Percentiles rank a stretch among this genome's conserved stretches.
phyloP scores from a whole-genome alignment of 306 rosid genomes.

The Oxytropis ochrocephala region DNA sequence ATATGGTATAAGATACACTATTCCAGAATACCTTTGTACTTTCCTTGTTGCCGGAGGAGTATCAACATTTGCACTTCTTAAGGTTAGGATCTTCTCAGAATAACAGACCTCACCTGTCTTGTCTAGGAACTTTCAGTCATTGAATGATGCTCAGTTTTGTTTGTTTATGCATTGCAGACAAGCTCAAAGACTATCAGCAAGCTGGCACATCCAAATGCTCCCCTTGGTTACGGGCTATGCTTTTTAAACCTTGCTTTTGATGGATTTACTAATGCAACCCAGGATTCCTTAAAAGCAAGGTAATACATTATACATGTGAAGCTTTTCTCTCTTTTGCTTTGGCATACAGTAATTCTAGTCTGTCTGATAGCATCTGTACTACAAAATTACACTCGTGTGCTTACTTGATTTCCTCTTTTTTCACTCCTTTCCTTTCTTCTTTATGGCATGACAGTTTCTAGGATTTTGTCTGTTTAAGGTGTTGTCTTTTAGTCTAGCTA shows the following conservation, averaged over 20 bases:
- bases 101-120: background rate
- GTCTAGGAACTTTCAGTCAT: background rate
- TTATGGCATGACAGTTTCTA: background rate
- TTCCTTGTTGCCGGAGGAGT: constrained; percentile 99
- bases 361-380: background rate
- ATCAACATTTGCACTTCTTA: constrained; percentile 81
- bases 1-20: constrained; percentile 66
- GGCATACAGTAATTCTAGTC: background rate
- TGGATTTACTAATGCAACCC: constrained; percentile 99
- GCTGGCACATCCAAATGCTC: constrained; percentile 94
- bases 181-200: constrained; percentile 89
- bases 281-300: constrained; percentile 87
- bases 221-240: constrained; percentile 92
- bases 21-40: constrained; percentile 80
- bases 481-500: background rate
- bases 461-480: constrained; percentile 11
- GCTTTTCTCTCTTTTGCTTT: background rate
- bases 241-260: constrained; percentile 94
- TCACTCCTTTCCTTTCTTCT: background rate
- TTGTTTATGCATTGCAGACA: constrained; percentile 51
- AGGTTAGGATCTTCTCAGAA: constrained; percentile 42
- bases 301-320: constrained; percentile 17
- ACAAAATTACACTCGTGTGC: background rate
- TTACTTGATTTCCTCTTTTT: background rate
- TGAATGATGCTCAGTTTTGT: constrained; percentile 13